Percentiles rank a stretch among this genome's conserved stretches.
phyloP scores from a whole-genome alignment of 768 basidiomycete genomes.

The Lepiota brunneoincarnata region DNA sequence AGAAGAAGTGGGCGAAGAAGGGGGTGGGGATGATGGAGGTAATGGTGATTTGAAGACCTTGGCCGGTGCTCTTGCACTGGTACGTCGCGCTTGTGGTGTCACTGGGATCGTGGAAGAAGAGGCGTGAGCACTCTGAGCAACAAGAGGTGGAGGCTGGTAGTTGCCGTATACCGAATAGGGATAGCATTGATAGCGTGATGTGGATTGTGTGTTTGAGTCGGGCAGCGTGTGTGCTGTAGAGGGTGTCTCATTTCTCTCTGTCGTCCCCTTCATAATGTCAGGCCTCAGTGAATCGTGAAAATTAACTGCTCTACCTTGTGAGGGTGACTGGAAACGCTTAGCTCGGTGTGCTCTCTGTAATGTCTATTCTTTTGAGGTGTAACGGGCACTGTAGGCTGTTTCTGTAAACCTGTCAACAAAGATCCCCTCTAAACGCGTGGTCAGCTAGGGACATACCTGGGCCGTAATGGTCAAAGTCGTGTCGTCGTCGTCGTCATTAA shows the following conservation, averaged over 20 bases:
- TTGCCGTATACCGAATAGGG: constrained; percentile 37
- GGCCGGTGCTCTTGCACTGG: constrained; percentile 17
- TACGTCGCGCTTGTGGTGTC: constrained; percentile 48
- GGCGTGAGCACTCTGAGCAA: constrained; percentile 23
- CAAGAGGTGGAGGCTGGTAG: constrained; percentile 30
- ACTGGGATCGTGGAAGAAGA: constrained; percentile 38
- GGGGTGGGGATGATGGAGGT: constrained; percentile 61
- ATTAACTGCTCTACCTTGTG: constrained; percentile 24
- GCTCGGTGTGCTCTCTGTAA: constrained; percentile 53
- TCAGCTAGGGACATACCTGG: constrained; percentile 14
- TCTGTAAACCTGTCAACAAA: neutral
- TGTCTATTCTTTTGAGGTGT: constrained; percentile 63
- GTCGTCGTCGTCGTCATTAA: constrained; percentile 3
- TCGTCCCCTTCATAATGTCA: constrained; percentile 22
- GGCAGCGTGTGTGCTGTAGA: constrained; percentile 37
- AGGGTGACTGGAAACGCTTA: constrained; percentile 24
- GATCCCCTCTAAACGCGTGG: constrained; percentile 23
- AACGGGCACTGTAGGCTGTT: constrained; percentile 30
- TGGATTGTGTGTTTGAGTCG: constrained; percentile 25
- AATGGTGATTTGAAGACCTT: constrained; percentile 42
- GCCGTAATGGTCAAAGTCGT: neutral
- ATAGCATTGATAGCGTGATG: constrained; percentile 36
- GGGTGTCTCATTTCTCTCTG: constrained; percentile 42
- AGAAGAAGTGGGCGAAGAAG: constrained; percentile 45
- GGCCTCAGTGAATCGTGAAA: constrained; percentile 17